A percentile compares a stretch with the other conserved stretches of the same genome.
Evolutionary conservation across 1,284 basidiomycete species (phyloP).

Genomic region (Naganishia sp.): DNA sequence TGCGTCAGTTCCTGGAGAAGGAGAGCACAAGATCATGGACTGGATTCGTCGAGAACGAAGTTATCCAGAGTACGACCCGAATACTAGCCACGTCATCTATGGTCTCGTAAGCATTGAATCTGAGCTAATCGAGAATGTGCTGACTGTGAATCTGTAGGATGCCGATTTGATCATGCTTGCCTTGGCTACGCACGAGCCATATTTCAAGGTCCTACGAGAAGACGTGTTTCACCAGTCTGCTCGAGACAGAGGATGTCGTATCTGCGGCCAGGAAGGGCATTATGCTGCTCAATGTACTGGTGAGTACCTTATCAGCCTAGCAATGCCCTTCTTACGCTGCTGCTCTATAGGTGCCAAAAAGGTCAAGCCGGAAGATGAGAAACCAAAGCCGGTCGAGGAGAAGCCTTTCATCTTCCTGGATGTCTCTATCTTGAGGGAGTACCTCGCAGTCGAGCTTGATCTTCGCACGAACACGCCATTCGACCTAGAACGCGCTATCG

Average conservation of each 20-base stretch:
- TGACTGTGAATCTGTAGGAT: slow-evolving; percentile 61
- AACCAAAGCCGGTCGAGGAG: slow-evolving; percentile 70
- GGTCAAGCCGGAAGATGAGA: slow-evolving; percentile 64
- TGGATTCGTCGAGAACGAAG: slow-evolving; percentile 88
- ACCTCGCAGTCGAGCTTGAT: slow-evolving; percentile 92
- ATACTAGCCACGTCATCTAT: slow-evolving; percentile 96
- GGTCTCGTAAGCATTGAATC: slow-evolving; percentile 68
- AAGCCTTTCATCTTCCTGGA: slow-evolving; percentile 99
- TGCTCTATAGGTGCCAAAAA: slow-evolving; percentile 45
- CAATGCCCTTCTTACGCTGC: background rate
- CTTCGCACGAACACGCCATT: slow-evolving; percentile 83
- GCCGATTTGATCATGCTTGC: slow-evolving; percentile 99
- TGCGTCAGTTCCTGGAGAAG: slow-evolving; percentile 70
- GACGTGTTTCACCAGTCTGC: slow-evolving; percentile 85
- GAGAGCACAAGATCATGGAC: slow-evolving; percentile 99
- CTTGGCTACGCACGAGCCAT: slow-evolving; percentile 94
- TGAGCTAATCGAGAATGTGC: background rate
- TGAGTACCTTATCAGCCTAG: slow-evolving; percentile 31
- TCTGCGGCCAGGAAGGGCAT: slow-evolving; percentile 92
- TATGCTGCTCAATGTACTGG: slow-evolving; percentile 90
- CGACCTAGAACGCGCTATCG: slow-evolving; percentile 93
- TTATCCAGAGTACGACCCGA: slow-evolving; percentile 86
- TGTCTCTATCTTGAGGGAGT: slow-evolving; percentile 91
- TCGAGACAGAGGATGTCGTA: slow-evolving; percentile 66
- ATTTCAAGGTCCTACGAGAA: slow-evolving; percentile 96